A percentile compares a stretch with the other conserved stretches of the same genome.
These are phyloP conservation scores for Garcia nutans DNA, from an alignment of 345 rosid species.

Conservation along the genomic window DNA sequence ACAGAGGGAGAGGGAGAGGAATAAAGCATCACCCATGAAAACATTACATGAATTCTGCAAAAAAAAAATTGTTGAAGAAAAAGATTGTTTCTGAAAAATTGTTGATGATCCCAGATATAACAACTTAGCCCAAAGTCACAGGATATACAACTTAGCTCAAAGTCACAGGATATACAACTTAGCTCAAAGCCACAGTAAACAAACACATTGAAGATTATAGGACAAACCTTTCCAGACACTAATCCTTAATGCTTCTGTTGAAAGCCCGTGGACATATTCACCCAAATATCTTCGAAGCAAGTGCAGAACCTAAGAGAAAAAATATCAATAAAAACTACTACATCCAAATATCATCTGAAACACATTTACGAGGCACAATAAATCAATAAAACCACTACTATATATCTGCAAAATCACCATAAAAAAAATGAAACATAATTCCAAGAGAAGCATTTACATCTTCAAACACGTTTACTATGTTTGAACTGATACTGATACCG, in stretches of 20 bases:
- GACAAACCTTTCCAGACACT: conserved; percentile 96
- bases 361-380: neutral
- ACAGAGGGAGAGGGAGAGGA: neutral
- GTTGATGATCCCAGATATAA: neutral
- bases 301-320: conserved; percentile 68
- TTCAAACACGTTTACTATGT: neutral
- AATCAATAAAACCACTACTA: neutral
- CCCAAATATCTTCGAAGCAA: conserved; percentile 97
- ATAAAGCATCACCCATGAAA: conserved; percentile 6
- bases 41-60: neutral
- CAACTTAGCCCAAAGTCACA: neutral
- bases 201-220: neutral
- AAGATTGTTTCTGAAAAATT: neutral
- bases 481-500: neutral
- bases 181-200: no score
- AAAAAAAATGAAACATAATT: neutral
- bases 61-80: conserved; percentile 8
- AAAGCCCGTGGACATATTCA: conserved; percentile 94
- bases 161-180: no score
- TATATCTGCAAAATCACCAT: neutral
- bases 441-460: neutral
- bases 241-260: conserved; percentile 84
- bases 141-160: no score
- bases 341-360: neutral
- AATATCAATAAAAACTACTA: neutral